These are phyloP conservation scores for Aspergillus funiculosus DNA, from an alignment of 495 filamentous ascomycete genomes.

Conservation along the genomic window DNA sequence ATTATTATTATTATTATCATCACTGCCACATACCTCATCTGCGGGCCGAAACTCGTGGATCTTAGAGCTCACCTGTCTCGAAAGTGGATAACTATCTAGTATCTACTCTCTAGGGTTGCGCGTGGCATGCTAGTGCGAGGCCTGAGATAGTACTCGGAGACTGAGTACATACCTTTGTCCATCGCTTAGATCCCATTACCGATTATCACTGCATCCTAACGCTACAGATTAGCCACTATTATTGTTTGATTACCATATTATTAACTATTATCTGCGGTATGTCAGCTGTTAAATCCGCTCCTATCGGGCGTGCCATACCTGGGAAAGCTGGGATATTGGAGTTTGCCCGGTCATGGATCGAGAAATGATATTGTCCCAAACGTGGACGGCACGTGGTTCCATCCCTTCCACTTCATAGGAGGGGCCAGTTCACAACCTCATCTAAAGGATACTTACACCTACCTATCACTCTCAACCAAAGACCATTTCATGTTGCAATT, in stretches of 20 bases:
- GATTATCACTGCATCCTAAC: too few species aligned
- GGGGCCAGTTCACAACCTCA: neutral
- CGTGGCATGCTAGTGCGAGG: too few species aligned
- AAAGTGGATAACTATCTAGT: too few species aligned
- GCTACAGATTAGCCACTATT: too few species aligned
- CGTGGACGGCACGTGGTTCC: slow-evolving; percentile 9
- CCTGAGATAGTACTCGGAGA: too few species aligned
- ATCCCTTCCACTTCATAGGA: slow-evolving; percentile 11
- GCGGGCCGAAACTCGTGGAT: slow-evolving; percentile 12
- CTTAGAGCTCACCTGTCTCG: neutral
- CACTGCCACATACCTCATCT: slow-evolving; percentile 4
- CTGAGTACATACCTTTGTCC: too few species aligned
- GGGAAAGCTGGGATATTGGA: neutral
- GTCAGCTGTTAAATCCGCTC: too few species aligned
- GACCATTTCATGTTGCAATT: neutral
- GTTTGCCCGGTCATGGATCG: slow-evolving; percentile 1
- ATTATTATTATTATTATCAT: too few species aligned
- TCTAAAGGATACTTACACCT: neutral
- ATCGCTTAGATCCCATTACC: too few species aligned
- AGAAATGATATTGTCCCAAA: neutral
- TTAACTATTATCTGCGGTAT: too few species aligned
- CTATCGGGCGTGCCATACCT: neutral
- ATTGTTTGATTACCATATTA: too few species aligned
- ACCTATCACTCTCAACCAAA: neutral
- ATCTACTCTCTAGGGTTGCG: too few species aligned